These are phyloP conservation scores for Penicillium sp. DNA, from an alignment of 2,329 filamentous ascomycete genomes.

Conservation along the genomic window DNA sequence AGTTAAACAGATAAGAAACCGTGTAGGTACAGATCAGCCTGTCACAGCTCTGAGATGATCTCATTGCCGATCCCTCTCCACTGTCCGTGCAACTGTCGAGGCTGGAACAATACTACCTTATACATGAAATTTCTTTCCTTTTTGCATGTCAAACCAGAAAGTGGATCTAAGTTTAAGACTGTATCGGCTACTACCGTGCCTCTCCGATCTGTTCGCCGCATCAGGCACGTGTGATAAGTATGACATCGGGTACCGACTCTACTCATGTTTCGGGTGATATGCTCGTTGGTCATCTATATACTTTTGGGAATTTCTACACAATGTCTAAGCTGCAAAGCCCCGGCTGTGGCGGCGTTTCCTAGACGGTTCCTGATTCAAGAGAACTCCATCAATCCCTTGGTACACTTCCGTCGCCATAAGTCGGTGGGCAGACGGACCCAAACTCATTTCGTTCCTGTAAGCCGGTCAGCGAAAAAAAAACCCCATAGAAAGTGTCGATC, in stretches of 20 bases:
- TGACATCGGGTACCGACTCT: conserved; percentile 12
- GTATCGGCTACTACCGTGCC: conserved; percentile 14
- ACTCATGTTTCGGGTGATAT: not conserved
- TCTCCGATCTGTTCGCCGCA: conserved; percentile 10
- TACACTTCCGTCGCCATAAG: conserved; percentile 41
- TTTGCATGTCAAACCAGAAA: not conserved
- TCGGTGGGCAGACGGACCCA: conserved; percentile 39
- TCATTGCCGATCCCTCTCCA: conserved; percentile 16
- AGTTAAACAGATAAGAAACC: not conserved
- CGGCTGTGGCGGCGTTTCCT: conserved; percentile 10
- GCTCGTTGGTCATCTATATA: not conserved
- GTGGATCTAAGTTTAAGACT: no score
- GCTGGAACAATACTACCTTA: conserved; percentile 16
- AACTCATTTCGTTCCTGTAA: conserved; percentile 43
- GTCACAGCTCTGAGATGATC: conserved; percentile 9
- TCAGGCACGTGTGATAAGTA: conserved; percentile 2
- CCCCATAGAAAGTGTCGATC: conserved; percentile 9
- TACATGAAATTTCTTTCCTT: not conserved
- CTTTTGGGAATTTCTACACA: conserved; percentile 14
- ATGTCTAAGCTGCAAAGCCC: conserved; percentile 24
- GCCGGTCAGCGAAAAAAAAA: not conserved
- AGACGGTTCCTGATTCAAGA: conserved; percentile 22
- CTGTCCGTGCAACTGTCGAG: conserved; percentile 4
- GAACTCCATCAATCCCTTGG: conserved; percentile 35
- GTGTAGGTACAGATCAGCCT: not conserved